phyloP scores from a whole-genome alignment of 83 land plant species.

The Diphasiastrum complanatum region DNA sequence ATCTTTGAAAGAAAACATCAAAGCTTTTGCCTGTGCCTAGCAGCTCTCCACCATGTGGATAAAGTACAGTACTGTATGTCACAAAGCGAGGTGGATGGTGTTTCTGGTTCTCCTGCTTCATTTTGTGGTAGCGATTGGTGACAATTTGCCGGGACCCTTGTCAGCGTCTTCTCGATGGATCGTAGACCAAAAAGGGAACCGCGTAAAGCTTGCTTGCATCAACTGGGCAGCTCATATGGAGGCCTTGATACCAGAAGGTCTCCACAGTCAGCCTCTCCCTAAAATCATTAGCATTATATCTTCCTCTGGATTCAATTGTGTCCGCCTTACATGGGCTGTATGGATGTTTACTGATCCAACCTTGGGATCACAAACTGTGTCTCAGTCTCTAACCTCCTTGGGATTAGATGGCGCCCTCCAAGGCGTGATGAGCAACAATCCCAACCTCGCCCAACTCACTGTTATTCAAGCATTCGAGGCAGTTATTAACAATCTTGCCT shows the following conservation, averaged over 20 bases:
- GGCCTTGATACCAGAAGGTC: slow-evolving; percentile 64
- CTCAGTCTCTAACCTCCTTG: slow-evolving; percentile 38
- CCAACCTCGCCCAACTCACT: slow-evolving; percentile 17
- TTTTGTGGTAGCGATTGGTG: too few relatives aligned
- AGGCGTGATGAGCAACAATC: slow-evolving; percentile 45
- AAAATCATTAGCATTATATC: slow-evolving; percentile 31
- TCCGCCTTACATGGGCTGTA: slow-evolving; percentile 67
- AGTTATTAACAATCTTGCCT: slow-evolving; percentile 1
- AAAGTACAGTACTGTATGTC: too few relatives aligned
- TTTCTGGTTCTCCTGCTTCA: too few relatives aligned
- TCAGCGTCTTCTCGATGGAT: slow-evolving; percentile 60
- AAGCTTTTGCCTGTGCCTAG: too few relatives aligned
- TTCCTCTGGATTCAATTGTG: slow-evolving; percentile 73
- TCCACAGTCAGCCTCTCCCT: slow-evolving; percentile 48
- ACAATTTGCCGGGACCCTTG: too few relatives aligned
- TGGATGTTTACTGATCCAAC: slow-evolving; percentile 45
- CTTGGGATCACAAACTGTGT: slow-evolving; percentile 36
- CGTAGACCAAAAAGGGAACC: slow-evolving; percentile 49
- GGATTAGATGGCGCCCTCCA: slow-evolving; percentile 40
- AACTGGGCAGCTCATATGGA: slow-evolving; percentile 69
- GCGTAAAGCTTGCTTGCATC: slow-evolving; percentile 79
- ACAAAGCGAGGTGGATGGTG: too few relatives aligned
- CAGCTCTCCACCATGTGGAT: too few relatives aligned
- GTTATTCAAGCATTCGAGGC: slow-evolving; percentile 4
- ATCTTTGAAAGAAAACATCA: too few relatives aligned